phyloP scores from a whole-genome alignment of 2,329 filamentous ascomycete species.

The Emergomyces africanus region DNA sequence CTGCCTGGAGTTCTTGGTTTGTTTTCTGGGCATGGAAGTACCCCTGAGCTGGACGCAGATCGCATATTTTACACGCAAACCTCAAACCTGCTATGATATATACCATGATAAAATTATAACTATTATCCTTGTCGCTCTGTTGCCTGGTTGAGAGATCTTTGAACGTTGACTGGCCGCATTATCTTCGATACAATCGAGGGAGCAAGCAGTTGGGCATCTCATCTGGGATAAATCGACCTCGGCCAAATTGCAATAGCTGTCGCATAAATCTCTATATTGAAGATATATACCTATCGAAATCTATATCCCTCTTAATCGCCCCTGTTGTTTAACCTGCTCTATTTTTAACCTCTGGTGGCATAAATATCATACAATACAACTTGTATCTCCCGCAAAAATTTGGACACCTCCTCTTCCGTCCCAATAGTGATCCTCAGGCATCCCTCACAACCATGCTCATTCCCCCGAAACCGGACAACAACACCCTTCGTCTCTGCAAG shows the following conservation, averaged over 20 bases:
- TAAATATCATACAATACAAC: constrained; percentile 38
- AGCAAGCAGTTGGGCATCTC: background rate
- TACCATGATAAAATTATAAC: background rate
- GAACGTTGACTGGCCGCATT: background rate
- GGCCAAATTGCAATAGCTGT: background rate
- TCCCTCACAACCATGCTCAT: constrained; percentile 78
- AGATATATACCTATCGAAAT: background rate
- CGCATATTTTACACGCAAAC: background rate
- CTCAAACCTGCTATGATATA: too few relatives aligned
- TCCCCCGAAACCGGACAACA: constrained; percentile 85
- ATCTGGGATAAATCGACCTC: background rate
- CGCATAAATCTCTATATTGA: background rate
- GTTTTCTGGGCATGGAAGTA: background rate
- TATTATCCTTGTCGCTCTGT: too few relatives aligned
- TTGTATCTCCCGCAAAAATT: constrained; percentile 59
- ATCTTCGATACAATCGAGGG: too few relatives aligned
- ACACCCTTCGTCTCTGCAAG: constrained; percentile 80
- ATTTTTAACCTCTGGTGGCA: constrained; percentile 7
- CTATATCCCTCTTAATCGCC: background rate
- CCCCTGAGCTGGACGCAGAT: background rate
- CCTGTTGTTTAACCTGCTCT: background rate
- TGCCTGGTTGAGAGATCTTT: background rate
- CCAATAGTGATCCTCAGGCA: constrained; percentile 88
- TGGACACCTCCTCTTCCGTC: constrained; percentile 71
- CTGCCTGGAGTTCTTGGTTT: background rate